Conservation (phyloP, 805 yeast species). For the Metschnikowia baotianmanensis region DNA sequence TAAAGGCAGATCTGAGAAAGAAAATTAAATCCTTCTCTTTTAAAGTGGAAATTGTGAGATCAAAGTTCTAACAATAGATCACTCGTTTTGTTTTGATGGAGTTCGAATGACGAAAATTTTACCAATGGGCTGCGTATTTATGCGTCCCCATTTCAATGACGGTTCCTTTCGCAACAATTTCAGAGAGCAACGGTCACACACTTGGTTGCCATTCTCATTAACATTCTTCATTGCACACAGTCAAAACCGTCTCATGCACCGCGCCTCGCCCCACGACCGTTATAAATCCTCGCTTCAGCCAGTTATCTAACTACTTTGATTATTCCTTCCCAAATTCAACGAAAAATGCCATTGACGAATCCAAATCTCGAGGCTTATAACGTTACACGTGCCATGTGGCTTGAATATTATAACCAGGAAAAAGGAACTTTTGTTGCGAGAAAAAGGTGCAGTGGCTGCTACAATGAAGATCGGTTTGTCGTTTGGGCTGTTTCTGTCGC, state of each 20-base stretch:
- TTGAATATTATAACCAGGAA: conserved; percentile 37
- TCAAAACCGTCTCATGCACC: background rate
- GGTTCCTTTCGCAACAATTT: conserved; percentile 4
- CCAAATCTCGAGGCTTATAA: conserved; percentile 36
- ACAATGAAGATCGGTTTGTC: conserved; percentile 51
- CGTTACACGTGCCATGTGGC: conserved; percentile 43
- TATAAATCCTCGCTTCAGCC: no score
- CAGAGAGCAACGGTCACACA: conserved; percentile 6
- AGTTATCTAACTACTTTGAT: no score
- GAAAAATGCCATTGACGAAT: conserved; percentile 27
- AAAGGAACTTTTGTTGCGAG: conserved; percentile 40
- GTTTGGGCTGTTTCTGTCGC: conserved; percentile 72
- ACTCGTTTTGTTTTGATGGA: no score
- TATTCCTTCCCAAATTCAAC: background rate
- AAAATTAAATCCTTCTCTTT: no score
- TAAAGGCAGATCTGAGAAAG: no score
- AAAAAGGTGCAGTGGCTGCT: conserved; percentile 37
- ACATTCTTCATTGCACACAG: background rate
- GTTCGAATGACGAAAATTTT: no score
- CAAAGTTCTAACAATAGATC: no score
- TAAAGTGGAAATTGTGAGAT: no score
- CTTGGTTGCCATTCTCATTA: conserved; percentile 1
- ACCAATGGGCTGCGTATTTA: no score
- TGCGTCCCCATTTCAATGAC: no score
- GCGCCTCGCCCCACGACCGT: background rate